Base-by-base conservation (phyloP, 2,329 filamentous ascomycete species). In the Leptographium radiaticola region DNA sequence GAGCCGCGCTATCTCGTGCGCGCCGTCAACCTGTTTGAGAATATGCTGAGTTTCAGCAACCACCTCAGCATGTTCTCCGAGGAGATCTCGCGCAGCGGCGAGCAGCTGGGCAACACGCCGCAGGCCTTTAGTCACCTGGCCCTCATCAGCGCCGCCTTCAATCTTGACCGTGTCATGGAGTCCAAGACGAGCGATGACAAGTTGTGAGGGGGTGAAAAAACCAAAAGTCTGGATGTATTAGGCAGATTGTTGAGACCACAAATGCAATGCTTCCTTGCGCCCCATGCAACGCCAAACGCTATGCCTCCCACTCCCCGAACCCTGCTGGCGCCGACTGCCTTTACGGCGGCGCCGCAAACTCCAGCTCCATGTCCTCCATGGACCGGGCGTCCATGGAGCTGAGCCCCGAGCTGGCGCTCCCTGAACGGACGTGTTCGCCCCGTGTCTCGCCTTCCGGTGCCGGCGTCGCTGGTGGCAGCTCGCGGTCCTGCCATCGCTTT, bases 101-200 rank as follows among this genome's bases (percentile, higher is more conserved):
- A 89, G 67, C 86, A 89, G 68, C 72, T 89, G 56, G 86, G 86
- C 1, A 89, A 89, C 63, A 89, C 84, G 16, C 86, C 86, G 0
- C 86, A 89, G 68, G 86, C 86, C 0, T 89, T 89, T 60, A 87
- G 82, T 60, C 85, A 90, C 63, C 67, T 90, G 57, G 84, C 85
- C 2, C 75, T 88, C 62, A 80, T 89, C 61, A 87, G 83, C 64
- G 86, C 86, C 1, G 86, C 85, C 1, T 88, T 89, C 65, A 89
- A 89, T 66, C 67, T 89, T 52, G 81, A 85, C 62, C 76, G 80
- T 13, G 75, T 70, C 12, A 66, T 61, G 2, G 66, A 68, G 59
- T 58, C 53, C 10, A 61, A 58, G 55, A 53, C 42, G 48, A 57
- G 55, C 33, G 59, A 60, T 30, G 59, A 60, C 50, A 59, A 59